Evolutionary conservation across 306 rosid species (phyloP), one percentile per base, ranked within the genome.

Genomic region (Pueraria montana): DNA sequence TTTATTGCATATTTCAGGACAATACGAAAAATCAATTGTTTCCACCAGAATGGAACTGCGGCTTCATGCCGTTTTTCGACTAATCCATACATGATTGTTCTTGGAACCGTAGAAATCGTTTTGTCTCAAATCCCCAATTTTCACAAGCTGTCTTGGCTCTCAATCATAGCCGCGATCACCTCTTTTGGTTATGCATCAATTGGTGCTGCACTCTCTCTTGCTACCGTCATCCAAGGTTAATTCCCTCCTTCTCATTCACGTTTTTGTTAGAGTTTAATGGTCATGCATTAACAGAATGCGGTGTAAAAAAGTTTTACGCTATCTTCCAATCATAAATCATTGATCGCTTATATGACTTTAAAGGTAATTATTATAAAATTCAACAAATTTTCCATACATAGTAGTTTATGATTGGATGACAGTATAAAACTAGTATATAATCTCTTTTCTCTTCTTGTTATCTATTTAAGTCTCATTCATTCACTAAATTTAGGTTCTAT

Each of bases 81-180:
- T 30, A 89, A 89, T 62, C 90, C 94, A 20, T 90, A 80, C 79
- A 89, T 90, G 88, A 76, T 92, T 58, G 84, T 65, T 9, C 10
- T 92, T 17, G 97, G 91, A 64, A 52, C 84, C 0, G 46, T 82
- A 32, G 82, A 92, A 78, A 76, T 90, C 3, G 11, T 89, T 3
- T 20, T 90, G 40, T 92, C 97, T 42, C 97, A 90, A 79, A 88
- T 90, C 43, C 88, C 90, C 9, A 81, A 58, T 62, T 90, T 92
- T 76, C 87, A 84, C 84, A 83, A 90, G 21, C 69, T 89, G 40
- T 40, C 89, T 53, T 79, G 86, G 86, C 85, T 90, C 49, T 90
- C 94, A 6, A 45, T 81, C 58, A 0, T 84, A n/a, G 94, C 97
- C 6, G 85, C 97, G 17, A 0, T 17, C 27, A 77, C 38, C 82